These are phyloP conservation scores for Themeda triandra DNA, from an alignment of 176 grass and related monocot genomes.

Conservation along the genomic window DNA sequence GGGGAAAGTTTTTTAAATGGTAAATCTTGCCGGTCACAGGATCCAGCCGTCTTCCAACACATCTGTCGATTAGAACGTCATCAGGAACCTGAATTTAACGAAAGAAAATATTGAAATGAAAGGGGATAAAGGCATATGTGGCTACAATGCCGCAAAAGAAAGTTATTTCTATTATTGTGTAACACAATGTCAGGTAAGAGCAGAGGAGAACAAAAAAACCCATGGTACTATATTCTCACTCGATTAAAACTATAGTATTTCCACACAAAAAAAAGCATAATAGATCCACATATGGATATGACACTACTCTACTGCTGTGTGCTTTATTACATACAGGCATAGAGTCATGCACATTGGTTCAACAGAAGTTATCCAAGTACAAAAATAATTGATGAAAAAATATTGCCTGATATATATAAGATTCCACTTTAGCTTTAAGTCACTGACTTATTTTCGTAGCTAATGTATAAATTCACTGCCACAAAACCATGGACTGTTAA, in stretches of 20 bases:
- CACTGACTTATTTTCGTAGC: neutral
- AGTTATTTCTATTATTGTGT: neutral
- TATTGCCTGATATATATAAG: neutral
- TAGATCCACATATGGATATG: neutral
- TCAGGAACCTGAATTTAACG: constrained; percentile 83
- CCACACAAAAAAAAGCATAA: neutral
- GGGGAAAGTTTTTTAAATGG: constrained; percentile 73
- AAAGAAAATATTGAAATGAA: constrained; percentile 25
- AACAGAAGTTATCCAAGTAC: neutral
- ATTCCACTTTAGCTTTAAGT: neutral
- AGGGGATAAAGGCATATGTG: constrained; percentile 14
- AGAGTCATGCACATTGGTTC: neutral
- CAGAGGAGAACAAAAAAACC: neutral
- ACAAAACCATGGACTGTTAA: constrained; percentile 9
- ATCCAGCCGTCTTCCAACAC: constrained; percentile 93
- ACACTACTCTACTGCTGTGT: neutral
- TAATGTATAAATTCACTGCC: constrained; percentile 9
- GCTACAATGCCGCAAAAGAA: neutral
- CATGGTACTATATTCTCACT: neutral
- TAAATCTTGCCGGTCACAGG: constrained; percentile 91
- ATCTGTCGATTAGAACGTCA: constrained; percentile 88
- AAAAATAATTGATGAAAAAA: neutral
- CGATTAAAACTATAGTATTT: neutral
- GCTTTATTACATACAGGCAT: neutral
- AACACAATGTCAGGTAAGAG: neutral